These are phyloP conservation scores for Saccharomycopsis oosterbeekiorum DNA, from an alignment of 805 yeast species.

Conservation along the genomic window DNA sequence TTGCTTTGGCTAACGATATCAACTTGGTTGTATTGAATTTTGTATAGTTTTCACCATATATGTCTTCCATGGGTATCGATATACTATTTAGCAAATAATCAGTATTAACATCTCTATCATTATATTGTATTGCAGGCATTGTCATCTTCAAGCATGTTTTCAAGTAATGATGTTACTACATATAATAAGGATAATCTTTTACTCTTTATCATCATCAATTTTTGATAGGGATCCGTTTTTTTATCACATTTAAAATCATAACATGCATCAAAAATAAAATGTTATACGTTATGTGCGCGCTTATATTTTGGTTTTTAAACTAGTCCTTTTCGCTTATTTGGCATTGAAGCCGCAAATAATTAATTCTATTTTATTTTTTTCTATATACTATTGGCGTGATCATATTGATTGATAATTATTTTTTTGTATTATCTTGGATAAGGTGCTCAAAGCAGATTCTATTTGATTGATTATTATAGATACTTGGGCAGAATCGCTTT, in stretches of 20 bases:
- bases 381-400: background rate
- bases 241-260: background rate
- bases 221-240: background rate
- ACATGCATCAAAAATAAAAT: background rate
- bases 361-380: background rate
- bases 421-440: background rate
- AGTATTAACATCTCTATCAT: background rate
- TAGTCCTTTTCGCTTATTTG: too few relatives aligned
- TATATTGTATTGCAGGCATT: background rate
- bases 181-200: background rate
- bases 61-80: background rate
- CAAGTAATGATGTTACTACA: background rate
- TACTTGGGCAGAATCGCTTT: background rate
- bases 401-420: background rate
- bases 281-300: background rate
- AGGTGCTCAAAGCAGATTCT: background rate
- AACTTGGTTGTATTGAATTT: constrained; percentile 2
- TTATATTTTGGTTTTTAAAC: background rate
- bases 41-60: background rate
- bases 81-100: background rate
- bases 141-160: background rate
- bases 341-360: too few relatives aligned
- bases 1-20: constrained; percentile 2
- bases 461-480: background rate
- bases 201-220: background rate